Percentiles rank a stretch among this genome's conserved stretches.
phyloP scores from a whole-genome alignment of 441 rosid species.

The Dalechampia spathulata region DNA sequence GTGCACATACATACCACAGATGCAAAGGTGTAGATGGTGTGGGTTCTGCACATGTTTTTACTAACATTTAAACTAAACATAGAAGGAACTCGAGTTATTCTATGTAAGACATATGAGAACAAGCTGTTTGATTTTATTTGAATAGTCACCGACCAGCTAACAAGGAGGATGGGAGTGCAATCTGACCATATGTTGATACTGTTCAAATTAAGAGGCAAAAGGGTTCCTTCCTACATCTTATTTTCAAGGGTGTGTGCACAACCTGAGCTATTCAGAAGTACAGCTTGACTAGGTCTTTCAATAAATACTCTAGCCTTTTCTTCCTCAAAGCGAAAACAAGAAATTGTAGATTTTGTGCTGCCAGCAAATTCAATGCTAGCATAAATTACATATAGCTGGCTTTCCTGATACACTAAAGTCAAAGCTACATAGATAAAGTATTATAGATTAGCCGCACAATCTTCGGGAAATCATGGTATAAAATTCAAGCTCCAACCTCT shows the following conservation, averaged over 20 bases:
- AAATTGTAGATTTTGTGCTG: background rate
- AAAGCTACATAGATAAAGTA: background rate
- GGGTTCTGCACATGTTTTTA: no score
- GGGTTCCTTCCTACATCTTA: conserved; percentile 23
- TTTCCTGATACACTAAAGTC: conserved; percentile 11
- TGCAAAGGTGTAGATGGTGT: no score
- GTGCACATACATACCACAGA: no score
- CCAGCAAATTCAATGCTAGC: conserved; percentile 21
- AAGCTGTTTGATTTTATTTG: no score
- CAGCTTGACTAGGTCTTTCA: conserved; percentile 12
- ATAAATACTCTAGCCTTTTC: conserved; percentile 8
- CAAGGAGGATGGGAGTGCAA: background rate
- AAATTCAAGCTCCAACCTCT: conserved; percentile 47
- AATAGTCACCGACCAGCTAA: no score
- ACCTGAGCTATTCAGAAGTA: conserved; percentile 15
- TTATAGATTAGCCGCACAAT: conserved; percentile 18
- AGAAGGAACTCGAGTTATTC: no score
- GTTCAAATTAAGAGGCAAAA: conserved; percentile 6
- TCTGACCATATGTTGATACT: background rate
- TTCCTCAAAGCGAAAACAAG: background rate
- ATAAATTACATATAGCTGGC: conserved; percentile 30
- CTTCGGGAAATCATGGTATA: conserved; percentile 14
- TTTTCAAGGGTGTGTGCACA: conserved; percentile 27
- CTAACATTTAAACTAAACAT: no score
- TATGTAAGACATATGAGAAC: no score